Evolutionary conservation across 1,284 basidiomycete species (phyloP).

Genomic region (Psilocybe mexicana): DNA sequence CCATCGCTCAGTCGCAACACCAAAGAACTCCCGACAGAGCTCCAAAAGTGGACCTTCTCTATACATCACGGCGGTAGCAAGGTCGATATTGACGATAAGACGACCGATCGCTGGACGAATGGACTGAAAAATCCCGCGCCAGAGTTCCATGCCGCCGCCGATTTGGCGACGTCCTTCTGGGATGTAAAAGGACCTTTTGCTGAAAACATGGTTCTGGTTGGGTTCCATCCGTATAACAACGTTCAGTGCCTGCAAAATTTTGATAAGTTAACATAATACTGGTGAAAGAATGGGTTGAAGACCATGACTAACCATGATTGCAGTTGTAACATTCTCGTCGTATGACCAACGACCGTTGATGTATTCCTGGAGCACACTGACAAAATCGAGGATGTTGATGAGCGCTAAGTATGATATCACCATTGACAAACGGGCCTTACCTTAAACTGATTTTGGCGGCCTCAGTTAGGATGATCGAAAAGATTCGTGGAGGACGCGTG

Average conservation of each 20-base stretch:
- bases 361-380: slow-evolving; percentile 62
- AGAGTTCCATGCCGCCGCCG: slow-evolving; percentile 62
- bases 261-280: not conserved
- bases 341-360: slow-evolving; percentile 61
- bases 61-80: slow-evolving; percentile 75
- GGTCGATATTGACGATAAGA: slow-evolving; percentile 75
- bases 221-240: slow-evolving; percentile 75
- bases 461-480: slow-evolving; percentile 60
- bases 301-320: slow-evolving; percentile 57
- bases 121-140: slow-evolving; percentile 73
- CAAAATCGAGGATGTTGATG: slow-evolving; percentile 15
- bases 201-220: slow-evolving; percentile 64
- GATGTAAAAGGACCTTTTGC: slow-evolving; percentile 74
- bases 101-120: slow-evolving; percentile 64
- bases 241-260: slow-evolving; percentile 55
- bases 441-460: slow-evolving; percentile 72
- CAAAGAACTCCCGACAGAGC: slow-evolving; percentile 59
- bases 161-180: slow-evolving; percentile 54
- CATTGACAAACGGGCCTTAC: slow-evolving; percentile 14
- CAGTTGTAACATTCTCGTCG: slow-evolving; percentile 65
- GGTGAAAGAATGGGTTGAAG: not conserved
- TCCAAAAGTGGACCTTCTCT: slow-evolving; percentile 45
- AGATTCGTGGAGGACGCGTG: slow-evolving; percentile 54
- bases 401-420: not conserved
- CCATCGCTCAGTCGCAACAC: slow-evolving; percentile 25